These are phyloP conservation scores for Nitzschia palea DNA, from an alignment of 108 stramenopile genomes.

Conservation along the genomic window DNA sequence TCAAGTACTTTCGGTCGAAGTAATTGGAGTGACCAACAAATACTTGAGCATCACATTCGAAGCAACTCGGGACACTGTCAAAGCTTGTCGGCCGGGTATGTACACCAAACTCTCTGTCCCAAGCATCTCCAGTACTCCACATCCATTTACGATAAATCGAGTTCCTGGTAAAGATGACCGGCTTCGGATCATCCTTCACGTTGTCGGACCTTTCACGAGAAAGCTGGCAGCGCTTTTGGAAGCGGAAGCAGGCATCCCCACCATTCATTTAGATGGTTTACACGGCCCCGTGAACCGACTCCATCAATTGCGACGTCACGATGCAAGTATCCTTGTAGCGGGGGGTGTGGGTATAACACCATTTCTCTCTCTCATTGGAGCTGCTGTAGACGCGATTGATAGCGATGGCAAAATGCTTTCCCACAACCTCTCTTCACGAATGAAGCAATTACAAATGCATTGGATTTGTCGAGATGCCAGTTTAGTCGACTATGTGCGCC, in stretches of 20 bases:
- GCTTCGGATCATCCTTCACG: slow-evolving; percentile 49
- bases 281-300: slow-evolving; percentile 33
- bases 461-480: slow-evolving; percentile 66
- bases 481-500: slow-evolving; percentile 41
- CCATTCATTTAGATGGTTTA: slow-evolving; percentile 45
- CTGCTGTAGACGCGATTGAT: background rate
- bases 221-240: slow-evolving; percentile 14
- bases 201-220: slow-evolving; percentile 41
- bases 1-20: slow-evolving; percentile 18
- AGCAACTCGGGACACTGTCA: slow-evolving; percentile 27
- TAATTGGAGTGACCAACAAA: slow-evolving; percentile 8
- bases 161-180: slow-evolving; percentile 23
- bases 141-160: slow-evolving; percentile 52
- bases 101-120: slow-evolving; percentile 32
- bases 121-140: slow-evolving; percentile 29
- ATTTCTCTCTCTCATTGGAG: slow-evolving; percentile 38
- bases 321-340: slow-evolving; percentile 44
- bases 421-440: slow-evolving; percentile 1
- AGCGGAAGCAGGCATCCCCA: slow-evolving; percentile 13
- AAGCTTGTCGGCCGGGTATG: slow-evolving; percentile 32
- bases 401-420: background rate
- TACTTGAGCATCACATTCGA: slow-evolving; percentile 40
- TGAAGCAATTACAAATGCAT: slow-evolving; percentile 33
- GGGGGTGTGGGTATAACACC: slow-evolving; percentile 74
- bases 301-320: slow-evolving; percentile 38